Conservation (phyloP, 345 rosid species). For the Lumnitzera racemosa region DNA sequence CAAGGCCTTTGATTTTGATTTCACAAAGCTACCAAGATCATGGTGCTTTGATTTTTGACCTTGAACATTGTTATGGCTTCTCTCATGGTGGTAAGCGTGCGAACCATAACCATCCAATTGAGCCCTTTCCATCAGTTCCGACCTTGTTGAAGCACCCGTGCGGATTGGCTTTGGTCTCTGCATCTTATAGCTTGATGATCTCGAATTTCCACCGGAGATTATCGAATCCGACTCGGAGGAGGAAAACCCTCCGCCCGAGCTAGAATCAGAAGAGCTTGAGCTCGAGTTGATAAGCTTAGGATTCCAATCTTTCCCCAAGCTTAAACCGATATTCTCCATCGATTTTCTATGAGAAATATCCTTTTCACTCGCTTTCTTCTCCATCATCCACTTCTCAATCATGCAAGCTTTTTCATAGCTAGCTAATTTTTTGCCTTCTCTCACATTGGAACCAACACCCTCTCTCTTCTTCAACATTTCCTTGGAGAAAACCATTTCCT, state of each 20-base stretch:
- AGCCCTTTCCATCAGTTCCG: no score
- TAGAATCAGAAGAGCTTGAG: constrained; percentile 71
- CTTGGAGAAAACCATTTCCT: constrained; percentile 21
- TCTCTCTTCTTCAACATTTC: constrained; percentile 19
- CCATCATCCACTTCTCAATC: constrained; percentile 38
- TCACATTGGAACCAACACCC: neutral
- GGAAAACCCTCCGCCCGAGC: constrained; percentile 55
- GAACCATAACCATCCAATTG: no score
- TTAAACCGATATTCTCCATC: constrained; percentile 31
- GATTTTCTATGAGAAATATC: constrained; percentile 38
- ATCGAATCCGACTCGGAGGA: constrained; percentile 75
- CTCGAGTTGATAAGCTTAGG: constrained; percentile 39
- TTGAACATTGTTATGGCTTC: neutral
- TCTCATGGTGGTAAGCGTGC: neutral
- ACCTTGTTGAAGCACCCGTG: constrained; percentile 15
- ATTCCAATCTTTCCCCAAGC: constrained; percentile 9
- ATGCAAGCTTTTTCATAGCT: constrained; percentile 23
- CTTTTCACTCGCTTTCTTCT: constrained; percentile 26
- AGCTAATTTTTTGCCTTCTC: neutral
- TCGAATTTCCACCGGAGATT: constrained; percentile 22
- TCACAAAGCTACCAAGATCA: constrained; percentile 36
- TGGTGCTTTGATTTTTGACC: constrained; percentile 21
- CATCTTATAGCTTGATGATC: constrained; percentile 10
- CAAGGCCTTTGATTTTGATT: constrained; percentile 70
- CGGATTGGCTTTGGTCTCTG: constrained; percentile 48